Percentiles rank a stretch among this genome's conserved stretches.
phyloP scores from a whole-genome alignment of 768 basidiomycete species.

The Termitomyces titanicus region DNA sequence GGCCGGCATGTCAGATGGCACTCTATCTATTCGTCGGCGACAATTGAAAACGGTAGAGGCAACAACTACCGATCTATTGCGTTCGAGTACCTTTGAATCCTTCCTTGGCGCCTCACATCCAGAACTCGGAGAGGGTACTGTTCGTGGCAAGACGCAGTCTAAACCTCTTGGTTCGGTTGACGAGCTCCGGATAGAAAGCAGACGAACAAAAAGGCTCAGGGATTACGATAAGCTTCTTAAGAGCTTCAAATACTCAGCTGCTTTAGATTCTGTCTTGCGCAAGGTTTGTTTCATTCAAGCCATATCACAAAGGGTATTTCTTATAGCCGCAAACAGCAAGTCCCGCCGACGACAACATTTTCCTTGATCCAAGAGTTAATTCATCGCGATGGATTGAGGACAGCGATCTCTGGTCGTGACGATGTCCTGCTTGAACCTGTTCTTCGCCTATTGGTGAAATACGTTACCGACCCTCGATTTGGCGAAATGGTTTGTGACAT shows the following conservation, averaged over 20 bases:
- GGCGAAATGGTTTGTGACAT: conserved; percentile 87
- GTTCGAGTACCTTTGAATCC: conserved; percentile 61
- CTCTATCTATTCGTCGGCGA: conserved; percentile 91
- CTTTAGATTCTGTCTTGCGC: conserved; percentile 85
- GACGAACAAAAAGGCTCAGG: conserved; percentile 65
- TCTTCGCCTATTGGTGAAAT: conserved; percentile 78
- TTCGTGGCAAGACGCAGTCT: conserved; percentile 38
- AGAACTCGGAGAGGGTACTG: conserved; percentile 49
- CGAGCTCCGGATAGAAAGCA: conserved; percentile 76
- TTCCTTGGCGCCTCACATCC: conserved; percentile 57
- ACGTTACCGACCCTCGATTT: conserved; percentile 88
- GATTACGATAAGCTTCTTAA: conserved; percentile 91
- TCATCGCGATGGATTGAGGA: conserved; percentile 83
- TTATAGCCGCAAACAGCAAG: conserved; percentile 47
- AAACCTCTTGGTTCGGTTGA: conserved; percentile 59
- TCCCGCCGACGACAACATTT: conserved; percentile 83
- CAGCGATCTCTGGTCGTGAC: conserved; percentile 86
- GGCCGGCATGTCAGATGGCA: conserved; percentile 97
- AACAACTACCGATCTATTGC: conserved; percentile 36
- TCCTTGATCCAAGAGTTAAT: conserved; percentile 91
- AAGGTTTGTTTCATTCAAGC: conserved; percentile 47
- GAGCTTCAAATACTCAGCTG: conserved; percentile 90
- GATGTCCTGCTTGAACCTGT: conserved; percentile 92
- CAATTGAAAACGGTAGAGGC: conserved; percentile 69
- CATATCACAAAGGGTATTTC: not conserved